A percentile compares a stretch with the other conserved stretches of the same genome.
Evolutionary conservation across 176 grass and related monocot genomes (phyloP).

Genomic region (Carex parvula): DNA sequence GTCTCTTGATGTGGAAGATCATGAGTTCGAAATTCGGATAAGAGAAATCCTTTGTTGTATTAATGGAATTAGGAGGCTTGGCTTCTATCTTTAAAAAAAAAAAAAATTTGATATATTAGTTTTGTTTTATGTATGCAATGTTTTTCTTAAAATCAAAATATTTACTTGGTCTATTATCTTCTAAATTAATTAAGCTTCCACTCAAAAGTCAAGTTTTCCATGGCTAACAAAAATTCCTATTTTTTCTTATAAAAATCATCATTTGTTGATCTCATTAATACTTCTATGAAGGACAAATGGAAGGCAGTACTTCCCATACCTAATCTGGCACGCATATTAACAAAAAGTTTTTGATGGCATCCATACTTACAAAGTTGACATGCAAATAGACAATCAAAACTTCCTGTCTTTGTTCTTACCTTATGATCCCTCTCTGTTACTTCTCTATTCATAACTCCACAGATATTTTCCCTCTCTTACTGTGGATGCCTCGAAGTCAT

Average conservation of each 20-base stretch:
- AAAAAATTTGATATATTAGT: too few species aligned
- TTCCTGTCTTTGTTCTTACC: slow-evolving; percentile 17
- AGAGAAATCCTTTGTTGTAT: too few species aligned
- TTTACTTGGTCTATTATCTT: background rate
- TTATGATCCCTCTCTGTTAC: slow-evolving; percentile 15
- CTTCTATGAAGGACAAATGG: slow-evolving; percentile 7
- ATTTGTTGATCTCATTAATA: slow-evolving; percentile 1
- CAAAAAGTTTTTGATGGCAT: slow-evolving; percentile 16
- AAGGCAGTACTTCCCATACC: slow-evolving; percentile 24
- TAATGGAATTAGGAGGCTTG: too few species aligned
- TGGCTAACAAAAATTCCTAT: background rate
- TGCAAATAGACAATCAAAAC: slow-evolving; percentile 26
- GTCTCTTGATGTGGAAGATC: too few species aligned
- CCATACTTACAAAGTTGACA: slow-evolving; percentile 13
- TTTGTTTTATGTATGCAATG: too few species aligned
- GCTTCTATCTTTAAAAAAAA: too few species aligned
- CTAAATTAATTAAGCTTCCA: background rate
- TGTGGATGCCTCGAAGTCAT: background rate
- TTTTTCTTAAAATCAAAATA: background rate
- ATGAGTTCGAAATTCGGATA: too few species aligned
- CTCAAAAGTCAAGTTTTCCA: background rate
- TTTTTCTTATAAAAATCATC: background rate
- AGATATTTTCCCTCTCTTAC: background rate
- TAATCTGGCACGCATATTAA: slow-evolving; percentile 18
- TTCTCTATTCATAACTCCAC: slow-evolving; percentile 10